Conservation (phyloP, 1,284 basidiomycete genomes). For the Sanghuangporus weigelae region DNA sequence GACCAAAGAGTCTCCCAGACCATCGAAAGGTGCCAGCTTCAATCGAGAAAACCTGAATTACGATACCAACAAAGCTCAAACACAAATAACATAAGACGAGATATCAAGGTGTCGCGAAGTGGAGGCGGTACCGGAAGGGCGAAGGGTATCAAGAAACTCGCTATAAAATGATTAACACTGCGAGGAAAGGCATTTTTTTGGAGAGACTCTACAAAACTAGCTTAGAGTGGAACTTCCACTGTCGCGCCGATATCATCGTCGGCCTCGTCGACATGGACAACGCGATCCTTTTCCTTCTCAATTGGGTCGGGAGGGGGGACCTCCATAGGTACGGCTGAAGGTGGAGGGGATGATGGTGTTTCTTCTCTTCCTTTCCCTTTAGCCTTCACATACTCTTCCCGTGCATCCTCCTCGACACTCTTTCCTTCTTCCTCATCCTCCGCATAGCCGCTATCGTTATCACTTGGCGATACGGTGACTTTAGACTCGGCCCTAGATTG, state of each 20-base stretch:
- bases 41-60: not conserved
- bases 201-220: not conserved
- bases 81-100: not conserved
- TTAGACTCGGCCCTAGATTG: not conserved
- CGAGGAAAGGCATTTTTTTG: too few species aligned
- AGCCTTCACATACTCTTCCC: slow-evolving; percentile 15
- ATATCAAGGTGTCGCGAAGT: not conserved
- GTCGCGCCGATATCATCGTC: slow-evolving; percentile 63
- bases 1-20: too few species aligned
- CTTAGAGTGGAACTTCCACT: slow-evolving; percentile 49
- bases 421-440: not conserved
- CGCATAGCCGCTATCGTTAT: slow-evolving; percentile 4
- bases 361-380: slow-evolving; percentile 19
- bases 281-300: slow-evolving; percentile 55
- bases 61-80: not conserved
- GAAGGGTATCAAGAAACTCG: not conserved
- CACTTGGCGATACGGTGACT: slow-evolving; percentile 13
- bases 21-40: not conserved
- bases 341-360: slow-evolving; percentile 24
- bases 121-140: not conserved
- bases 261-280: slow-evolving; percentile 51
- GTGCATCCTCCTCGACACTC: not conserved
- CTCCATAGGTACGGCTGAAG: slow-evolving; percentile 50
- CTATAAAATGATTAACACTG: too few species aligned
- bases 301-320: slow-evolving; percentile 72